Conservation (phyloP, 169 alveolate genomes). For the Sarcocystis neurona region DNA sequence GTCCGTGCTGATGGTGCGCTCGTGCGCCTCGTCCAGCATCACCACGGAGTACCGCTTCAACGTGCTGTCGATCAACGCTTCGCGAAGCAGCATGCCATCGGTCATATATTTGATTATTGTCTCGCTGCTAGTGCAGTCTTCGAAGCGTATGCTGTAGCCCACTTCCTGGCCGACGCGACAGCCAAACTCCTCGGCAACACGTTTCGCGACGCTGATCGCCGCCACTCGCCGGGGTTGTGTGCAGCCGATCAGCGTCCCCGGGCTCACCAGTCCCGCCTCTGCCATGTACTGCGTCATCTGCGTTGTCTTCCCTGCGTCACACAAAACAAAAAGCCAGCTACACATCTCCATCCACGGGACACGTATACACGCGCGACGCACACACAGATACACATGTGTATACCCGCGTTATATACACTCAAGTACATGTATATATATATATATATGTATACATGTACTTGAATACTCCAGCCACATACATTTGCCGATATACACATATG, state of each 20-base stretch:
- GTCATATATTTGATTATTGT: slow-evolving; percentile 99
- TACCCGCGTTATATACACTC: neutral
- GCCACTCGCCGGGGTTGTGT: slow-evolving; percentile 99
- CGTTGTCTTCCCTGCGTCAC: slow-evolving; percentile 86
- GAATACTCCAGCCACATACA: too few species aligned
- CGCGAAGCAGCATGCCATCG: slow-evolving; percentile 99
- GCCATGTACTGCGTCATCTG: slow-evolving; percentile 77
- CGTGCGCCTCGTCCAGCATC: slow-evolving; percentile 99
- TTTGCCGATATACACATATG: too few species aligned
- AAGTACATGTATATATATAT: neutral
- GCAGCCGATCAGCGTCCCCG: slow-evolving; percentile 94
- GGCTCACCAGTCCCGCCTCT: slow-evolving; percentile 67
- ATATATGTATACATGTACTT: slow-evolving; percentile 1
- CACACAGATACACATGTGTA: neutral
- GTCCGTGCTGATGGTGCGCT: slow-evolving; percentile 98
- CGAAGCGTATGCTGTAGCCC: slow-evolving; percentile 88
- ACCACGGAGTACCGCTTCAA: slow-evolving; percentile 92
- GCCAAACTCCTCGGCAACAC: slow-evolving; percentile 99
- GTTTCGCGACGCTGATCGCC: slow-evolving; percentile 99
- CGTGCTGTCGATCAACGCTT: slow-evolving; percentile 92
- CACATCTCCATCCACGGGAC: neutral
- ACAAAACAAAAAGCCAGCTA: slow-evolving; percentile 86
- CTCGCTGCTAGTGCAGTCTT: slow-evolving; percentile 95
- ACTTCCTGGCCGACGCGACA: slow-evolving; percentile 97
- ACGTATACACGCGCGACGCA: neutral